Evolutionary conservation across 257 asterid genomes (phyloP), one percentile per base, ranked within the genome.

Genomic region (Nicotiana sylvestris): DNA sequence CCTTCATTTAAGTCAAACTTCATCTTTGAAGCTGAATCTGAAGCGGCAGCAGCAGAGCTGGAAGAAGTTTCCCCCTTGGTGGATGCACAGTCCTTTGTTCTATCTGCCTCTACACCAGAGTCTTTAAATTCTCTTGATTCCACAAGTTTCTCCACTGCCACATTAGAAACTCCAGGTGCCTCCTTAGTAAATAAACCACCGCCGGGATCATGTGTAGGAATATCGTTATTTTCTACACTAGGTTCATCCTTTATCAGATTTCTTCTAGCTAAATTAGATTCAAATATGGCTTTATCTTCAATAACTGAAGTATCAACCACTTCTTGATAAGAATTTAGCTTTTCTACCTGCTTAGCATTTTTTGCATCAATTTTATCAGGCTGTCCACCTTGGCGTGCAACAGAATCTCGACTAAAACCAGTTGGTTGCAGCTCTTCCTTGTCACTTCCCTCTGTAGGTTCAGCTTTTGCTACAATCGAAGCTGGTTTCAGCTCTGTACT

Each of bases 1-100:
- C 93, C 90, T 83, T 90, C 93, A 46, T 90, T 90, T 79, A 90
- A 84, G 86, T 90, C 93, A 5, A 90, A 90, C 80, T 84, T 87
- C 66, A 88, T 65, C 70, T 85, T 85, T 16, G 86, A 53, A 37
- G 85, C 85, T 32, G 76, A 61, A 57, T 77, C 83, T 69, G 86
- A 30, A 72, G 87, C 83, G 49, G 82, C 80, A 80, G 46, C 80
- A 27, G 43, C 17, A 51, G 9, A 27, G 27, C 64, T 76, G 33
- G 80, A 76, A 27, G 81, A 66, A 81, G 76, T 56, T 81, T 74
- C 88, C 39, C 27, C 80, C 2, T 43, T 79, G 58, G 29, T 30
- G 29, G 81, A 39, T 29, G 61, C 60, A 8, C 69, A 60, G 33
- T 83, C 72, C 64, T 53, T 29, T 27, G 78, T 65, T 66, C 56